Evolutionary conservation across 441 rosid genomes (phyloP), one percentile per base, ranked within the genome.

Genomic region (Syzygium syzygioides): DNA sequence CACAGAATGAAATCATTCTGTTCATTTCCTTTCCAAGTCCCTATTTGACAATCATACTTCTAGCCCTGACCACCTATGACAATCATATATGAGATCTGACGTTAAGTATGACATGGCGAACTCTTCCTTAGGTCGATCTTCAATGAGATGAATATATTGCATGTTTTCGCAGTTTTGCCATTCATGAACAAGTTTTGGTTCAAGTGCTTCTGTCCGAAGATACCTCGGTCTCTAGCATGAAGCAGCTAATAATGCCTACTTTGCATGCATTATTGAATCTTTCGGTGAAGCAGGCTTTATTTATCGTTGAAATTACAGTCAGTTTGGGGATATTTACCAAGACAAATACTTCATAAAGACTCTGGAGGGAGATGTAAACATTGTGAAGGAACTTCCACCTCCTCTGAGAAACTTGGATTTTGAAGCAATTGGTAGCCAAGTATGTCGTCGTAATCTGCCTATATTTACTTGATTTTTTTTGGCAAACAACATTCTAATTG

Each of bases 251-350:
- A 34, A 68, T 1, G 80, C 80, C 48, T 34, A 34, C 26, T 68
- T 34, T 68, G 28, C 80, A 71, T 37, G 80, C n/a, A 71, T 71
- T 6, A 37, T 71, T 5, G 52, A 37, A 34, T 71, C 28, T 37
- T 71, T 71, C 28, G 3, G 7, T 0, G 1, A 41, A 76, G 52
- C 52, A 25, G 1, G 3, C 52, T 76, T 76, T 56, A 56, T 52
- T 52, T n/a, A 86, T 91, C 86, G n/a, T 71, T 83, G 90, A 79
- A 90, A 89, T n/a, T 88, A 93, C 96, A 96, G 99, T 93, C 99
- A 95, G 89, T 96, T 97, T 89, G 95, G 97, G 86, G 97, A 98
- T 89, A 95, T 98, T 88, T 98, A 97, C 90, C 97, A 96, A 84
- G 98, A 94, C 83, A 94, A 97, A n/a, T 91, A 85, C 88, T 96